Base-by-base conservation (phyloP, 2,329 filamentous ascomycete genomes). In the Dactylonectria macrodidyma region DNA sequence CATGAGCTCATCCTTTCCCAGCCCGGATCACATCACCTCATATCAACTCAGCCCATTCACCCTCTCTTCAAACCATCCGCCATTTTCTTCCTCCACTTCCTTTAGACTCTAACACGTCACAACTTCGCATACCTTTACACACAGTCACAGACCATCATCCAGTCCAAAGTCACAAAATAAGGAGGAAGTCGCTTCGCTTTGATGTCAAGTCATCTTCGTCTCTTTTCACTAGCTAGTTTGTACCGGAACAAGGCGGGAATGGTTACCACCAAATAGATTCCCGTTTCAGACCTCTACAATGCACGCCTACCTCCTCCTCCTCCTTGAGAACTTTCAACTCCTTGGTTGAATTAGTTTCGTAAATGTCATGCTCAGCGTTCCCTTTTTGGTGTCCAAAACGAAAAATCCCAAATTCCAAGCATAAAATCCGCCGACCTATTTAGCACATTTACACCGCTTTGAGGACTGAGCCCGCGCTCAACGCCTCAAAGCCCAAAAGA, bases 321-420 rank as follows among this genome's bases (percentile, higher is more conserved):
- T 52, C 30, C 47, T 60, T 46, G 56, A 58, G 64, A 69, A 70
- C 64, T 50, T 70, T 69, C 66, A 76, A 76, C 73, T 72, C 71
- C 67, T 48, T 55, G 55, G 67, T 62, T 65, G 67, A 72, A 71
- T 65, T 71, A 67, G 69, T 62, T 64, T 76, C 73, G 52, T 73
- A 73, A 71, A 69, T 55, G 58, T 76, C 72, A 71, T 75, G 57
- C 66, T 70, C 61, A 68, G 58, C 71, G 65, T 76, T 70, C 59
- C 73, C 73, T 75, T 66, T 73, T 75, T 64, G 48, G 59, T 68
- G 34, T 56, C 66, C 59, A 66, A 52, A 68, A 70, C 34, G 66
- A 73, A 56, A 61, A 68, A 60, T 34, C 59, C 57, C 56, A 66
- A 69, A 48, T 30, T 60, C 65, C 52, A 59, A 51, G 50, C 50